Evolutionary conservation across 805 yeast genomes (phyloP), one percentile per base, ranked within the genome.

Genomic region (Yarrowia sp.): DNA sequence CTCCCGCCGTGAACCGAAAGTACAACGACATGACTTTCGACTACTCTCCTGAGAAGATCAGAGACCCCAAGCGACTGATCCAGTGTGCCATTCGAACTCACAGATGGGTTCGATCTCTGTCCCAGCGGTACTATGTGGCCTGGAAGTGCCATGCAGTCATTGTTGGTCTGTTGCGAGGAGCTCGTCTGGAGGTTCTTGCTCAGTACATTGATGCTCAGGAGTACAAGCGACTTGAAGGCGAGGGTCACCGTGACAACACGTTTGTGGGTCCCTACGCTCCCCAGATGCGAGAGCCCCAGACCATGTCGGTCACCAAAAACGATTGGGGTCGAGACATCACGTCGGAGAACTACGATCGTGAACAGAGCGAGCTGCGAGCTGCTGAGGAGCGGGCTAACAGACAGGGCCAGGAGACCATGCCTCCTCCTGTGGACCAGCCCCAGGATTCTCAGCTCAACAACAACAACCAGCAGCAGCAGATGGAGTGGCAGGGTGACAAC

Each of bases 71-170:
- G 42, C 50, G 64, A 13, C 18, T 58, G 42, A 58, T 58, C 14
- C 64, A 58, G 41, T 39, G 51, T 14, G 64, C 64, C 18, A 58
- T 58, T 18, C 15, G 50, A 32, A 58, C 64, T 4, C 64, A 58
- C 13, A 17, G 51, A 33, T 58, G 64, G 64, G 50, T 58, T 10
- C 50, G 51, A 15, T 58, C 64, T 10, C 43, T 58, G 5, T 58
- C 64, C 8, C 51, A 58, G 36, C 50, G 51, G 1, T 58, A 58
- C 42, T 58, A 58, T 17, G 64, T 58, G 17, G 64, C 64, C 22
- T 58, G 64, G 64, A 58, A 58, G 51, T 44, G 64, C n/a, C 64
- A 58, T 43, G 64, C 64, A 4, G 64, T 58, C 36, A 36, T 58
- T 58, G 64, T 58, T 2, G 64, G 64, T 43, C 64, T 58, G 8